These are phyloP conservation scores for Melanogaster broomeanus DNA, from an alignment of 768 basidiomycete genomes.

Conservation along the genomic window DNA sequence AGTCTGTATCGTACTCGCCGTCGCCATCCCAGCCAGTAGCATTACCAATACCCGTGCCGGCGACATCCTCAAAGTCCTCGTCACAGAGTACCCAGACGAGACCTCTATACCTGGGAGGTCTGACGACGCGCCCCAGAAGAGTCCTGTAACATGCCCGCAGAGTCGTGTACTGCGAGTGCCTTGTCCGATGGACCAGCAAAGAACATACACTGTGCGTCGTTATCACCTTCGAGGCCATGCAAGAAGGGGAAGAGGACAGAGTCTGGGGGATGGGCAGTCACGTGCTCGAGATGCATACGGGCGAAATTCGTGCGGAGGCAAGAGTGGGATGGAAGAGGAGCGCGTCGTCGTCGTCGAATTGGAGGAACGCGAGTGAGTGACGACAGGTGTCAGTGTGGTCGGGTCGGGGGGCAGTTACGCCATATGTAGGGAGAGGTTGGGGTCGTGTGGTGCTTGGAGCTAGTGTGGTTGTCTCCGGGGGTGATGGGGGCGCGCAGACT, in stretches of 20 bases:
- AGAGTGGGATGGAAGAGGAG: constrained; percentile 40
- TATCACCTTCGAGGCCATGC: constrained; percentile 83
- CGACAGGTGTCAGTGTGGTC: not conserved
- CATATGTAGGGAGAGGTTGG: not conserved
- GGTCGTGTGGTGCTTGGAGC: not conserved
- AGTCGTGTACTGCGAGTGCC: constrained; percentile 13
- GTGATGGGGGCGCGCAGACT: not conserved
- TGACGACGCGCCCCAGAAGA: constrained; percentile 22
- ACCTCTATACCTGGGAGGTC: constrained; percentile 59
- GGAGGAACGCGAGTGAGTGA: constrained; percentile 4
- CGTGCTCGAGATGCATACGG: constrained; percentile 60
- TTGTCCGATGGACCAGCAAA: constrained; percentile 48
- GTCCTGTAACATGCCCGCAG: constrained; percentile 29
- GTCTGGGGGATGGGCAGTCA: constrained; percentile 75
- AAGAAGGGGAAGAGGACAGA: constrained; percentile 85
- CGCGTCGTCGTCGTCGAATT: constrained; percentile 3
- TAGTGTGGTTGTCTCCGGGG: not conserved
- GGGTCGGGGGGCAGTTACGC: constrained; percentile 1
- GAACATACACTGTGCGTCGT: constrained; percentile 78
- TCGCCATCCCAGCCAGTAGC: constrained; percentile 25
- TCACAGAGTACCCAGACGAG: constrained; percentile 83
- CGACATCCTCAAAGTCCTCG: constrained; percentile 54
- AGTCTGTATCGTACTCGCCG: constrained; percentile 32
- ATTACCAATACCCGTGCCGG: constrained; percentile 22
- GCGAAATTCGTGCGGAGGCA: constrained; percentile 53